These are phyloP conservation scores for Coemansia sp. DNA, from an alignment of 371 early-diverging fungal genomes.

Conservation along the genomic window DNA sequence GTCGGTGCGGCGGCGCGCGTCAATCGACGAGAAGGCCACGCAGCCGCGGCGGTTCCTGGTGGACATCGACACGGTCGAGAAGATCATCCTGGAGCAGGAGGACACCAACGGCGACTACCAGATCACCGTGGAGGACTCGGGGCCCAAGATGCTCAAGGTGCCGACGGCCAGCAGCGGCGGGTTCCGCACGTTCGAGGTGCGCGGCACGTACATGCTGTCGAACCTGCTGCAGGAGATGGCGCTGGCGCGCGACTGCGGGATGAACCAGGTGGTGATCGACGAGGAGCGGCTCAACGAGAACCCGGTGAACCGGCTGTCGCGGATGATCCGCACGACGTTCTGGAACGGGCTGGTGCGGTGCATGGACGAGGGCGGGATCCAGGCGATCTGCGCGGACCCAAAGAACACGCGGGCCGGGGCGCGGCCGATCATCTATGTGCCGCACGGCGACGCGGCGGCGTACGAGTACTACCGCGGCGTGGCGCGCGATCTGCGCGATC, in stretches of 20 bases:
- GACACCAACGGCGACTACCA: slow-evolving; percentile 95
- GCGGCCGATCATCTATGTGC: slow-evolving; percentile 87
- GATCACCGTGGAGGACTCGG: slow-evolving; percentile 90
- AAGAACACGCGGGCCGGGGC: slow-evolving; percentile 83
- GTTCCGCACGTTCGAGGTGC: slow-evolving; percentile 81
- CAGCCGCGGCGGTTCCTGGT: slow-evolving; percentile 78
- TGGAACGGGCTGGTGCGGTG: slow-evolving; percentile 94
- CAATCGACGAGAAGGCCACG: slow-evolving; percentile 66
- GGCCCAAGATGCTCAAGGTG: slow-evolving; percentile 86
- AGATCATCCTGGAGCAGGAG: slow-evolving; percentile 83
- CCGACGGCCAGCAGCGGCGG: slow-evolving; percentile 88
- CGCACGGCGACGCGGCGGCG: slow-evolving; percentile 74
- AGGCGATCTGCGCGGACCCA: slow-evolving; percentile 90
- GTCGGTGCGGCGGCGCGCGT: slow-evolving; percentile 44
- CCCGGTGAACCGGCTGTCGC: slow-evolving; percentile 85
- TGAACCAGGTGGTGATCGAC: slow-evolving; percentile 82
- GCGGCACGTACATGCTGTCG: slow-evolving; percentile 93
- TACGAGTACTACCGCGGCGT: slow-evolving; percentile 78
- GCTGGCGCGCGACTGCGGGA: slow-evolving; percentile 81
- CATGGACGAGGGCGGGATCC: slow-evolving; percentile 89
- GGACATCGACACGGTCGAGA: slow-evolving; percentile 82
- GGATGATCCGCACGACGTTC: slow-evolving; percentile 89
- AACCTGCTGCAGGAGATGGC: slow-evolving; percentile 95
- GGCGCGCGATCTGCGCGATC: slow-evolving; percentile 63
- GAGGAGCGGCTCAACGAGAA: slow-evolving; percentile 89